Base-by-base conservation (phyloP, 805 yeast genomes). In the Starmera dryadoides region DNA sequence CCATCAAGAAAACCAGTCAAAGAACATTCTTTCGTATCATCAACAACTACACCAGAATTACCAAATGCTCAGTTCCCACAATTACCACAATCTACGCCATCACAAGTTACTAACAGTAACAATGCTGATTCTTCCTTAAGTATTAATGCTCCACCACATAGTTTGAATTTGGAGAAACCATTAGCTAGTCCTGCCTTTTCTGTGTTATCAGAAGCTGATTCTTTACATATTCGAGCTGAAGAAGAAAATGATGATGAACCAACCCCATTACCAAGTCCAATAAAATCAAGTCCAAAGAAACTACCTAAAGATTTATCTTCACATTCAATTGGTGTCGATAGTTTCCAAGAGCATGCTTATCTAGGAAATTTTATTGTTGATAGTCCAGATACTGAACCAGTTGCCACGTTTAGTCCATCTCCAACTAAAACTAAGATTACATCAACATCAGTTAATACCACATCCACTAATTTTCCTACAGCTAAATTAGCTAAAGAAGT, bases 151-250 rank as follows among this genome's bases (percentile, higher is more conserved):
- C 40, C 44, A 11, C 17, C 14, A 18, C 19, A 25, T 4, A 18
- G 10, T 33, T 21, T 15, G 12, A 31, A 30, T 10, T 23, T 39
- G 15, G 36, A 39, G 9, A 28, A 36, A n/a, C 42, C 44, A 16
- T 41, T 38, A 4, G 25, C 31, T 18, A 44, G 49, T 28, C 47
- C 50, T n/a, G 38, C 36, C 5, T 17, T 30, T 3, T 35, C 37
- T 16, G n/a, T n/a, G n/a, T n/a, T n/a, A n/a, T n/a, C n/a, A n/a
- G 46, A 47, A 6, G 38, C 54, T 1, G 59, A 53, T 30, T 46
- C 57, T 7, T 35, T 47, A 18, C 56, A 53, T 17, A 46, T 51
- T 16, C 45, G 38, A 23, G 42, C 35, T 20, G 40, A 31, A 11
- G 30, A 33, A 12, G 36, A 30, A 15, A 31, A 23, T 9, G 40